These are phyloP conservation scores for Fusarium aywerte DNA, from an alignment of 2,329 filamentous ascomycete genomes.

Conservation along the genomic window DNA sequence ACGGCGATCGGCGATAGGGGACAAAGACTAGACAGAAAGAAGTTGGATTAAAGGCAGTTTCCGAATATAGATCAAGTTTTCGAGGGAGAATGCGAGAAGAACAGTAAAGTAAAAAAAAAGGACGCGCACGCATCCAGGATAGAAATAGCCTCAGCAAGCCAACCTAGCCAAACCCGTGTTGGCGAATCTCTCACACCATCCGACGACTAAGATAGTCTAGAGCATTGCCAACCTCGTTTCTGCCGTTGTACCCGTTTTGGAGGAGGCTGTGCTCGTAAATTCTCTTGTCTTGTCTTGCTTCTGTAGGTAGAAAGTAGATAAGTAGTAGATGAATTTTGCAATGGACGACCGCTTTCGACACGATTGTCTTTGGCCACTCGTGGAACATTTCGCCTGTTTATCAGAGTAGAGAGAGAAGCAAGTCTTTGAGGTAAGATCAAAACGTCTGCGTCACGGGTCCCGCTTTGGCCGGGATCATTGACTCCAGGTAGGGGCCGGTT, in stretches of 20 bases:
- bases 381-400: neutral
- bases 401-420: neutral
- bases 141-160: constrained; percentile 1
- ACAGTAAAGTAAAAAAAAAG: constrained; percentile 13
- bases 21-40: constrained; percentile 1
- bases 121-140: constrained; percentile 35
- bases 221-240: constrained; percentile 32
- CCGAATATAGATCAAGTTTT: constrained; percentile 32
- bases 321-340: neutral
- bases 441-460: constrained; percentile 36
- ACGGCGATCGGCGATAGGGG: constrained; percentile 2
- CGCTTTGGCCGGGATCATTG: constrained; percentile 16
- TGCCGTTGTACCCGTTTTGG: constrained; percentile 19
- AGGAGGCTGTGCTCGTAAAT: constrained; percentile 29
- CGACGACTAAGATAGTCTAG: constrained; percentile 10
- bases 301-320: neutral
- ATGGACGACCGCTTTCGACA: neutral
- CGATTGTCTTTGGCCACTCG: neutral
- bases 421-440: constrained; percentile 5
- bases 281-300: neutral
- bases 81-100: neutral
- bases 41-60: constrained; percentile 9
- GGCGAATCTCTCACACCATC: constrained; percentile 31
- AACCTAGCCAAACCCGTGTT: constrained; percentile 27
- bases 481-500: constrained; percentile 26